Evolutionary conservation across 805 yeast genomes (phyloP).

Genomic region (Saccharomyces jurei): DNA sequence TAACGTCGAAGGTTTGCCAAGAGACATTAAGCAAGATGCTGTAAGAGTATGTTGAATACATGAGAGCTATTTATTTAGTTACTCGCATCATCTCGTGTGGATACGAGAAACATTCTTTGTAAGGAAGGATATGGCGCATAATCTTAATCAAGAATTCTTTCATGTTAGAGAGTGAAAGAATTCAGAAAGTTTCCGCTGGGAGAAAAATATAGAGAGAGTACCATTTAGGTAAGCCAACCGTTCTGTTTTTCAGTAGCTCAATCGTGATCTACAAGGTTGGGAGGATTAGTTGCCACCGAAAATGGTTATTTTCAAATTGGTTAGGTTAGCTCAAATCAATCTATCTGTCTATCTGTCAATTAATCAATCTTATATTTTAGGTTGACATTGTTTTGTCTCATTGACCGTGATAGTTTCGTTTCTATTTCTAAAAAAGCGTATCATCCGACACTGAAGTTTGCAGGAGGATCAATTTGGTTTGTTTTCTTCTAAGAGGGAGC

Average conservation of each 20-base stretch:
- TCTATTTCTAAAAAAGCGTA: not conserved
- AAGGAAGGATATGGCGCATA: not conserved
- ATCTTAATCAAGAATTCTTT: not conserved
- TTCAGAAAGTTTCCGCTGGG: not conserved
- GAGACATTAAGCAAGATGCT: conserved; percentile 75
- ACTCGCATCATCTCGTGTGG: conserved; percentile 6
- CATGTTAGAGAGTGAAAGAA: not conserved
- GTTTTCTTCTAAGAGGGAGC: conserved; percentile 18
- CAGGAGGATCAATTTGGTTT: conserved; percentile 28
- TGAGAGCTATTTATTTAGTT: not conserved
- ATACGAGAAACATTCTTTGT: conserved; percentile 3
- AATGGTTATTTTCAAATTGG: not conserved
- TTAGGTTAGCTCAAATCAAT: not conserved
- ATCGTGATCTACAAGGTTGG: not conserved
- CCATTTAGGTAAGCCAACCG: not conserved
- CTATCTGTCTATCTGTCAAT: not conserved
- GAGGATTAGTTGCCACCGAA: not conserved
- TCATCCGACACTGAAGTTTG: not conserved
- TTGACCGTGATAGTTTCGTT: not conserved
- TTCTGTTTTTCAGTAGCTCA: not conserved
- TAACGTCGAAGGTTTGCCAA: conserved; percentile 77
- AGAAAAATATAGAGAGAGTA: not conserved
- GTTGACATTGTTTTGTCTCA: not conserved
- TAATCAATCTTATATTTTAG: not conserved
- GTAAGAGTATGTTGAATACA: conserved; percentile 69